These are phyloP conservation scores for Phytophthora lateralis DNA, from an alignment of 352 stramenopile species.

Conservation along the genomic window DNA sequence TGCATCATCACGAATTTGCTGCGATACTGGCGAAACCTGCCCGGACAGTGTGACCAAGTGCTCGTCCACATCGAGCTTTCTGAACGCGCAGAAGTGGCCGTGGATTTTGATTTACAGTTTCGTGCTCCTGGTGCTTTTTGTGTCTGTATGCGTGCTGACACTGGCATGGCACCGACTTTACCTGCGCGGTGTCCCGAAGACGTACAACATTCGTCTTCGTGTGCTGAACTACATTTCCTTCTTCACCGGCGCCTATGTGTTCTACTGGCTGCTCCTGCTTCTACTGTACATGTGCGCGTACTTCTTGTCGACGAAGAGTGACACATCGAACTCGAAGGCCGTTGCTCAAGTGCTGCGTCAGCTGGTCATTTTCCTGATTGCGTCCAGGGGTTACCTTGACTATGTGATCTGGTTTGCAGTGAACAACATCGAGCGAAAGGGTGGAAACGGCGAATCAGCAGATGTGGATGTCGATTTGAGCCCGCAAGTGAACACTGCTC, in stretches of 20 bases:
- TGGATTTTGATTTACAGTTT: slow-evolving; percentile 91
- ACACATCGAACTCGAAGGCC: slow-evolving; percentile 55
- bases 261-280: slow-evolving; percentile 88
- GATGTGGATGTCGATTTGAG: slow-evolving; percentile 88
- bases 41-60: slow-evolving; percentile 44
- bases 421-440: slow-evolving; percentile 83
- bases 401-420: slow-evolving; percentile 92
- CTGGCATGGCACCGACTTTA: slow-evolving; percentile 87
- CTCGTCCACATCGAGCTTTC: slow-evolving; percentile 59
- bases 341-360: slow-evolving; percentile 82
- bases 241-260: slow-evolving; percentile 88
- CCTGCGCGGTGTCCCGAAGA: slow-evolving; percentile 84
- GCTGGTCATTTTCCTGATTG: slow-evolving; percentile 83
- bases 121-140: slow-evolving; percentile 82
- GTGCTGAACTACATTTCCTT: slow-evolving; percentile 91
- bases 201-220: slow-evolving; percentile 88
- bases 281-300: slow-evolving; percentile 92
- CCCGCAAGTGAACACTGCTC: slow-evolving; percentile 87
- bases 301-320: slow-evolving; percentile 80
- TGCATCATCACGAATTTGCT: slow-evolving; percentile 83
- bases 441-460: slow-evolving; percentile 59
- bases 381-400: slow-evolving; percentile 85
- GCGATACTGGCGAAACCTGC: slow-evolving; percentile 56
- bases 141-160: slow-evolving; percentile 83
- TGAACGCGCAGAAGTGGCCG: slow-evolving; percentile 85